Evolutionary conservation across 1,284 basidiomycete genomes (phyloP), one percentile per base, ranked within the genome.

Genomic region (Ustilago shanxiensis): DNA sequence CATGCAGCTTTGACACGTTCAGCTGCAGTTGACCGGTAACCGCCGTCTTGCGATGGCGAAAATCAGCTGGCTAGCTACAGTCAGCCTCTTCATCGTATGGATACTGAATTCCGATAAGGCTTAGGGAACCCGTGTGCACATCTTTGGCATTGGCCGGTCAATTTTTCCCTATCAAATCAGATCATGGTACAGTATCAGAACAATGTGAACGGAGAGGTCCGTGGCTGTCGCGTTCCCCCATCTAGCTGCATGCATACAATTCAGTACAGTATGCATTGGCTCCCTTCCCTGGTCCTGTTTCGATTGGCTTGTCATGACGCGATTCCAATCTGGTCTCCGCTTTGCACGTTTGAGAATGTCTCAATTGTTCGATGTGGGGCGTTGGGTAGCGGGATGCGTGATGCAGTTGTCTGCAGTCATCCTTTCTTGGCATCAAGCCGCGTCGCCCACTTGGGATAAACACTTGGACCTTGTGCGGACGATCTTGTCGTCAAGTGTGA

Each of bases 231-330:
- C 31, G 5, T 11, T 33, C 31, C 11, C 7, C 11, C 31, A 11
- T 33, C 31, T n/a, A n/a, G n/a, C 39, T 41, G 39, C 39, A 41
- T 41, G 39, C 39, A 11, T 33, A 7, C 31, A 33, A 33, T 33
- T 11, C 31, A 33, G 11, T 33, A 33, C 31, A 33, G 31, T 33
- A 33, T n/a, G 11, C 31, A 37, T 14, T 3, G 3, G 9, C 35
- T 3, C 20, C 31, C 39, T 26, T n/a, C n/a, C n/a, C n/a, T n/a
- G n/a, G n/a, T n/a, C n/a, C n/a, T n/a, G n/a, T n/a, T 50, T 44
- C 33, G 22, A 49, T 59, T 59, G 57, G 45, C 29, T 35, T 20
- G 1, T 29, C 57, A 59, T 49, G 57, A 50, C 31, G 31, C 45
- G 22, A 59, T 18, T 22, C 13, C 22, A 13, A 8, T 16, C 22